These are phyloP conservation scores for Carex kokanica DNA, from an alignment of 176 grass and related monocot genomes.

Conservation along the genomic window DNA sequence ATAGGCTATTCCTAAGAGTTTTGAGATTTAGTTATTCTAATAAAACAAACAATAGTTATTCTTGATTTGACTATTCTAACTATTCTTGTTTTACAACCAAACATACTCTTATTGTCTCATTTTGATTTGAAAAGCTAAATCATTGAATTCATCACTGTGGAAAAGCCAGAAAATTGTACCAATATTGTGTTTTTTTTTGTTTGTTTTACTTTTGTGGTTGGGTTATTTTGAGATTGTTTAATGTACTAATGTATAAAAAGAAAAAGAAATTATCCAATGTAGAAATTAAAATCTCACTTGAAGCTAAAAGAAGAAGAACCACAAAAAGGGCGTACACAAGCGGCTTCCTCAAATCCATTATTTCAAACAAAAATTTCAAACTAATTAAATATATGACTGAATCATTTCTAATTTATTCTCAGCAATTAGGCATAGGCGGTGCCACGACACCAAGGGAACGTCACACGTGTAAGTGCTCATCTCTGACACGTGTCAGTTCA, in stretches of 20 bases:
- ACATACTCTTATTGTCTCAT: too few species aligned
- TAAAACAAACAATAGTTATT: too few species aligned
- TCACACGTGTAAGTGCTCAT: neutral
- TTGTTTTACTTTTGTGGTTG: too few species aligned
- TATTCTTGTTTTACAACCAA: too few species aligned
- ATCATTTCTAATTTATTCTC: neutral
- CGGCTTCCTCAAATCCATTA: conserved; percentile 6
- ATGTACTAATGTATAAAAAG: too few species aligned
- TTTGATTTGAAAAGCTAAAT: neutral
- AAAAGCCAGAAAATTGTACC: neutral
- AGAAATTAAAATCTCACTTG: conserved; percentile 9
- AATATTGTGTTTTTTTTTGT: neutral
- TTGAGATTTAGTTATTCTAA: too few species aligned
- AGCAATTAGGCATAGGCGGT: neutral
- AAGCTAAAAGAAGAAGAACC: conserved; percentile 17
- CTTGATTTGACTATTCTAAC: too few species aligned
- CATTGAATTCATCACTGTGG: neutral
- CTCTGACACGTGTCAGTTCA: neutral
- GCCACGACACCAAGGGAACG: neutral
- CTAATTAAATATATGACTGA: neutral
- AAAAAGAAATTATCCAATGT: neutral
- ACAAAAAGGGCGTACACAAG: conserved; percentile 3
- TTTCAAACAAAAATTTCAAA: neutral
- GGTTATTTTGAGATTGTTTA: too few species aligned
- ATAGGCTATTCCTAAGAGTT: too few species aligned